phyloP scores from a whole-genome alignment of 2,329 filamentous ascomycete species.

The Boeremia lycopersici region DNA sequence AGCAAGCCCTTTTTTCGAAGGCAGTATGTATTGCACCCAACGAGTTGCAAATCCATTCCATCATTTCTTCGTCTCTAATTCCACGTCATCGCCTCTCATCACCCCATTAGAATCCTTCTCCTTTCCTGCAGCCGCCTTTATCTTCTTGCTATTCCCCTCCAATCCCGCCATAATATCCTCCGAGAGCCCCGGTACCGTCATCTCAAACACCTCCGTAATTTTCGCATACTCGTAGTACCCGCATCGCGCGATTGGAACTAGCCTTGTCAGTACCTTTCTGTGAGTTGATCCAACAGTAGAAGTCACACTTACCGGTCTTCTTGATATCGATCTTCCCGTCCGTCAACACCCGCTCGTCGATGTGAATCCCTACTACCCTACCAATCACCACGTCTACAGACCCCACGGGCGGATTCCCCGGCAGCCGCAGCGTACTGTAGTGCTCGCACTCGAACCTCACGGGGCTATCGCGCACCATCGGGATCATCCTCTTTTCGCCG shows the following conservation, averaged over 20 bases:
- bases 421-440: slow-evolving; percentile 60
- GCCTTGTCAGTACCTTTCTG: not conserved
- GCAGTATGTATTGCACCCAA: too few relatives aligned
- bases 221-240: slow-evolving; percentile 66
- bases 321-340: slow-evolving; percentile 61
- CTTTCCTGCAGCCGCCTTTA: slow-evolving; percentile 18
- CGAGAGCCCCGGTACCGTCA: slow-evolving; percentile 56
- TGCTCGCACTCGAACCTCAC: slow-evolving; percentile 65
- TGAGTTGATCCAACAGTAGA: not conserved
- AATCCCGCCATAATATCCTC: slow-evolving; percentile 30
- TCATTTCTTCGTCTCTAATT: not conserved
- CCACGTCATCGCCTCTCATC: slow-evolving; percentile 2
- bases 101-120: not conserved
- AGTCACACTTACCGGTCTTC: slow-evolving; percentile 51
- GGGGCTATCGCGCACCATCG: slow-evolving; percentile 62
- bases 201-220: slow-evolving; percentile 63
- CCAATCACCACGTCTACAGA: slow-evolving; percentile 65
- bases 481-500: slow-evolving; percentile 49
- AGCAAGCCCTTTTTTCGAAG: too few relatives aligned
- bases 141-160: slow-evolving; percentile 37
- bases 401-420: slow-evolving; percentile 63
- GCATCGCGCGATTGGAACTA: slow-evolving; percentile 62
- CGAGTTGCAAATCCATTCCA: not conserved
- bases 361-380: slow-evolving; percentile 62
- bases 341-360: slow-evolving; percentile 61